Conservation (phyloP, 805 yeast species). For the Ogataea thermomethanolica region DNA sequence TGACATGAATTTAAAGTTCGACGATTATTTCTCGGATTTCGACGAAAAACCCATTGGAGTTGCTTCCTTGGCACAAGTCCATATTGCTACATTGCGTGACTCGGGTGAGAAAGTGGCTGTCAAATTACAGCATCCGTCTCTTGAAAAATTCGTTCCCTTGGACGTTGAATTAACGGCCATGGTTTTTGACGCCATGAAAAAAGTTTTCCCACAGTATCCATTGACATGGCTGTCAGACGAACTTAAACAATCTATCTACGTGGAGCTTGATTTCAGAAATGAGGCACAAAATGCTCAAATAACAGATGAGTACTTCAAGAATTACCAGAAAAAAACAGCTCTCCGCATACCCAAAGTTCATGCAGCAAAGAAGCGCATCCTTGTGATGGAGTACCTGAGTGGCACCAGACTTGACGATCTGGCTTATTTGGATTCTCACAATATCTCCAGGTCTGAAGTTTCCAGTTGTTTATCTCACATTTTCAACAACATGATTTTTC, state of each 20-base stretch:
- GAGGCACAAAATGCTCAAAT: constrained; percentile 79
- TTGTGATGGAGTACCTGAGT: constrained; percentile 81
- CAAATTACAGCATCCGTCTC: constrained; percentile 88
- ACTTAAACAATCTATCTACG: constrained; percentile 76
- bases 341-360: constrained; percentile 72
- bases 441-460: constrained; percentile 73
- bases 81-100: constrained; percentile 58
- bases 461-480: constrained; percentile 84
- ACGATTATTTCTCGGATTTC: constrained; percentile 65
- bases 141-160: constrained; percentile 83
- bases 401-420: constrained; percentile 85
- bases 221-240: constrained; percentile 95
- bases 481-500: constrained; percentile 92
- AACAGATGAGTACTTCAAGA: constrained; percentile 66
- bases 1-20: constrained; percentile 62
- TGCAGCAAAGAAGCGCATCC: constrained; percentile 62
- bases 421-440: constrained; percentile 54
- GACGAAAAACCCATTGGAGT: constrained; percentile 82
- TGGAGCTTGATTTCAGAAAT: constrained; percentile 83
- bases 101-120: constrained; percentile 78
- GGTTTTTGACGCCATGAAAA: constrained; percentile 70
- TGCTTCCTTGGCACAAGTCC: constrained; percentile 96
- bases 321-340: constrained; percentile 61
- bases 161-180: constrained; percentile 76
- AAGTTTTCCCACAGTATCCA: constrained; percentile 90